Percentiles rank a stretch among this genome's conserved stretches.
Evolutionary conservation across 169 alveolate species (phyloP).

Genomic region (Cryptosporidium meleagridis): DNA sequence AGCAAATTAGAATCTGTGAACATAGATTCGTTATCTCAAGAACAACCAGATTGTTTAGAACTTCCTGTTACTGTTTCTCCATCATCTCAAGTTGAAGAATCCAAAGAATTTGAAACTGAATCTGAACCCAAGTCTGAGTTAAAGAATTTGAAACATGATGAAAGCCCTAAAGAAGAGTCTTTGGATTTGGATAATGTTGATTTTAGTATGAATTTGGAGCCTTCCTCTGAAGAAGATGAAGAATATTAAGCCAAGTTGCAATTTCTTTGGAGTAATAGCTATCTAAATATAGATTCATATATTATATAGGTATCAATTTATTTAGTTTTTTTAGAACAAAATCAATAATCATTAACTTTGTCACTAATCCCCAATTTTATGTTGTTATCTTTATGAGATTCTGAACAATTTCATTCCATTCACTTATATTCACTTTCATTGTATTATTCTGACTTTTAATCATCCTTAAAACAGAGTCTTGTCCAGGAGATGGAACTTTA

Average conservation of each 20-base stretch:
- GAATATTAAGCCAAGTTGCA: not conserved
- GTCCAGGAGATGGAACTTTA: slow-evolving; percentile 5
- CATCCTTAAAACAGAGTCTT: not conserved
- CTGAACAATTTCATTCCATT: slow-evolving; percentile 49
- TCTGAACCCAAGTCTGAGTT: not conserved
- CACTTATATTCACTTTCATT: slow-evolving; percentile 9
- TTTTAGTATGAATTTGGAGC: slow-evolving; percentile 12
- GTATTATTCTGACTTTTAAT: not conserved
- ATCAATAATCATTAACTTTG: not conserved
- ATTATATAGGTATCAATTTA: no score
- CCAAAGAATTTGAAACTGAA: not conserved
- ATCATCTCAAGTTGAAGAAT: not conserved
- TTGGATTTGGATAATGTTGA: slow-evolving; percentile 5
- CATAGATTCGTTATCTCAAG: not conserved
- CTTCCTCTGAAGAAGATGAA: slow-evolving; percentile 46
- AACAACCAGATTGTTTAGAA: not conserved
- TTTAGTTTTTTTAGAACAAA: no score
- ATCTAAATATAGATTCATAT: not conserved
- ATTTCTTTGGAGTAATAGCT: not conserved
- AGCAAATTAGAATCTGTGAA: not conserved
- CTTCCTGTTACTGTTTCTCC: not conserved
- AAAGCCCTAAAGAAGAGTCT: not conserved
- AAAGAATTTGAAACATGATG: not conserved
- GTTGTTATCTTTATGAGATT: not conserved
- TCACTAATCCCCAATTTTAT: not conserved